Evolutionary conservation across 495 filamentous ascomycete genomes (phyloP).

Genomic region (Aspergillus steynii): DNA sequence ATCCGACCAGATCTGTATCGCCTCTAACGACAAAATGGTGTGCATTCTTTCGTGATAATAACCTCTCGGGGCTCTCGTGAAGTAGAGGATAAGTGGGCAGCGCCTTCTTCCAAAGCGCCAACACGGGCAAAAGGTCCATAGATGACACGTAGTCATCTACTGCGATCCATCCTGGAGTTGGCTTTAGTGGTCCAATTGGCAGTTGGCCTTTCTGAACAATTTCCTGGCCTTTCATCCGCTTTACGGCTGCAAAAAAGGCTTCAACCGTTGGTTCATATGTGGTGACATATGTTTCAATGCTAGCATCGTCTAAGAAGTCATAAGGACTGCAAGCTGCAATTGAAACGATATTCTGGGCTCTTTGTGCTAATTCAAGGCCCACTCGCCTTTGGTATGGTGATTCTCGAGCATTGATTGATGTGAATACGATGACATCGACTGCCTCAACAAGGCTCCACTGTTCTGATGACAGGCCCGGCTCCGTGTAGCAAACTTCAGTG

Average conservation of each 20-base stretch:
- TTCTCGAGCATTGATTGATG: constrained; percentile 45
- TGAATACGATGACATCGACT: constrained; percentile 44
- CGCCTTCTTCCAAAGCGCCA: constrained; percentile 38
- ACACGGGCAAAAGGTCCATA: constrained; percentile 34
- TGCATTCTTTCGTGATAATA: constrained; percentile 29
- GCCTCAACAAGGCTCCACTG: constrained; percentile 32
- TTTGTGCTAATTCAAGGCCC: constrained; percentile 35
- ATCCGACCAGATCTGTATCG: constrained; percentile 35
- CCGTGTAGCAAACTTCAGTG: constrained; percentile 37
- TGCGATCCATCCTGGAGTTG: constrained; percentile 18
- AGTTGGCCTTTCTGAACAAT: constrained; percentile 31
- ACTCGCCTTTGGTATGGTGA: constrained; percentile 40
- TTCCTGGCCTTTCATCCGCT: constrained; percentile 42
- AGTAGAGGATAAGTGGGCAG: constrained; percentile 44
- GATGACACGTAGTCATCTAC: constrained; percentile 22
- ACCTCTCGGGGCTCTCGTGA: constrained; percentile 22
- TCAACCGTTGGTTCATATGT: constrained; percentile 52
- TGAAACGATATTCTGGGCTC: constrained; percentile 31
- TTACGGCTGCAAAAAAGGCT: constrained; percentile 42
- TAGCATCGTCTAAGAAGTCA: constrained; percentile 44
- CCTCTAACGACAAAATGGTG: constrained; percentile 40
- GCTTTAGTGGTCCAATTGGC: constrained; percentile 31
- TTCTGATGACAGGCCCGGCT: constrained; percentile 27
- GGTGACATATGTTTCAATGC: constrained; percentile 46
- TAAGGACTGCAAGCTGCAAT: constrained; percentile 51